These are phyloP conservation scores for Willaertia magna DNA, from an alignment of 208 protist genomes.

Conservation along the genomic window DNA sequence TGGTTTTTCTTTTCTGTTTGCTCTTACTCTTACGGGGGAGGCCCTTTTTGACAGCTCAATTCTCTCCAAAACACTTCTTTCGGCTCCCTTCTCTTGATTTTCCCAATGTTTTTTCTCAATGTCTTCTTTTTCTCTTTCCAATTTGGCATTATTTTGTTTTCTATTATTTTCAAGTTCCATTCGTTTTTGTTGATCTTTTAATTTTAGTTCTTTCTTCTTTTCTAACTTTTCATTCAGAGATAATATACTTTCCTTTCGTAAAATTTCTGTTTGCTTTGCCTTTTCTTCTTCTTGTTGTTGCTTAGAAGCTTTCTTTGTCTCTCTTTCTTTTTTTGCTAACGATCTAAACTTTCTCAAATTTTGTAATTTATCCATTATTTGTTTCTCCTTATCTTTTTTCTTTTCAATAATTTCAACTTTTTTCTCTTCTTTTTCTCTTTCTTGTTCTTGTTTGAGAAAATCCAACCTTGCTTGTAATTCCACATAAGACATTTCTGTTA, in stretches of 20 bases:
- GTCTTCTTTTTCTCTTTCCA: conserved; percentile 18
- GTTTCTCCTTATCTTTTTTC: conserved; percentile 25
- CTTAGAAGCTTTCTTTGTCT: background rate
- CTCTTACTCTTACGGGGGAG: background rate
- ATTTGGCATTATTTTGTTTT: conserved; percentile 16
- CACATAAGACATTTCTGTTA: conserved; percentile 27
- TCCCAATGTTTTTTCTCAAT: conserved; percentile 19
- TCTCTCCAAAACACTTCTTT: background rate
- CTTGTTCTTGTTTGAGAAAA: background rate
- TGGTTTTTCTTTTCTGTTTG: background rate
- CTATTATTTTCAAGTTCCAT: conserved; percentile 3
- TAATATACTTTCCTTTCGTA: background rate
- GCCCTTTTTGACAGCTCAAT: background rate
- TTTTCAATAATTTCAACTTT: conserved; percentile 18
- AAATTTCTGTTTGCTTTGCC: background rate
- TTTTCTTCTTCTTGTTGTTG: background rate
- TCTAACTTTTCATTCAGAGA: conserved; percentile 5
- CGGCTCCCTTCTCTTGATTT: background rate
- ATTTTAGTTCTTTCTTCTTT: background rate
- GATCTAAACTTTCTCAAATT: background rate
- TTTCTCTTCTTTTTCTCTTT: background rate
- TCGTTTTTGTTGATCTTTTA: background rate
- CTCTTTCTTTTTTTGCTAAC: conserved; percentile 7
- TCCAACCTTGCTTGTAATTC: conserved; percentile 28
- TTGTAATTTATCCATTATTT: conserved; percentile 1